Evolutionary conservation across 495 filamentous ascomycete genomes (phyloP).

Genomic region (Penicillium angulare): DNA sequence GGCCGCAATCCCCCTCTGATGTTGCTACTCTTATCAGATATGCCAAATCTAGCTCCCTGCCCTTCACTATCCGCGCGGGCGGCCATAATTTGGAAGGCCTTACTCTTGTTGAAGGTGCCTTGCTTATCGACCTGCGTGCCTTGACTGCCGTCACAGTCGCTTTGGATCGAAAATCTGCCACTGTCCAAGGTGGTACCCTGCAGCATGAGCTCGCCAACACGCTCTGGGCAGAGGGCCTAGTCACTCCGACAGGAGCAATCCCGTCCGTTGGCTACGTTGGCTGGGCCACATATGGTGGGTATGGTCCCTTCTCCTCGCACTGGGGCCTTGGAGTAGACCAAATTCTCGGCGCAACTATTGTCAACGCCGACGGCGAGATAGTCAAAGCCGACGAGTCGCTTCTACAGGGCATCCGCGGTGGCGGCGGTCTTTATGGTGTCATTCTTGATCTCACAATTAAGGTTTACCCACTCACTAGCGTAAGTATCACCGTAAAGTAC

Average conservation of each 20-base stretch:
- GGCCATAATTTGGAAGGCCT: slow-evolving; percentile 37
- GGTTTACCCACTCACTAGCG: slow-evolving; percentile 32
- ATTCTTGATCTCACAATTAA: slow-evolving; percentile 39
- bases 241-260: slow-evolving; percentile 25
- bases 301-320: slow-evolving; percentile 33
- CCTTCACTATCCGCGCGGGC: slow-evolving; percentile 37
- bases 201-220: slow-evolving; percentile 19
- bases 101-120: slow-evolving; percentile 15
- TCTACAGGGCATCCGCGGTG: slow-evolving; percentile 37
- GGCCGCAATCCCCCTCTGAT: slow-evolving; percentile 28
- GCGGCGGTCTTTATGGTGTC: slow-evolving; percentile 39
- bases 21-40: slow-evolving; percentile 26
- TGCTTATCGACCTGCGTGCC: slow-evolving; percentile 39
- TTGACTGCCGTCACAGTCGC: slow-evolving; percentile 28
- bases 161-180: slow-evolving; percentile 20
- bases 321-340: slow-evolving; percentile 42
- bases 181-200: slow-evolving; percentile 35
- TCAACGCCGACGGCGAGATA: slow-evolving; percentile 33
- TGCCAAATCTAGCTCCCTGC: slow-evolving; percentile 15
- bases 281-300: slow-evolving; percentile 42
- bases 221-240: slow-evolving; percentile 28
- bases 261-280: slow-evolving; percentile 36
- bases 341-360: slow-evolving; percentile 38
- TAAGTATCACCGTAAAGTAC: slow-evolving; percentile 9
- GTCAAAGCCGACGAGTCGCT: slow-evolving; percentile 24